Evolutionary conservation across 2,329 filamentous ascomycete genomes (phyloP).

Genomic region (Madurella fahalii): DNA sequence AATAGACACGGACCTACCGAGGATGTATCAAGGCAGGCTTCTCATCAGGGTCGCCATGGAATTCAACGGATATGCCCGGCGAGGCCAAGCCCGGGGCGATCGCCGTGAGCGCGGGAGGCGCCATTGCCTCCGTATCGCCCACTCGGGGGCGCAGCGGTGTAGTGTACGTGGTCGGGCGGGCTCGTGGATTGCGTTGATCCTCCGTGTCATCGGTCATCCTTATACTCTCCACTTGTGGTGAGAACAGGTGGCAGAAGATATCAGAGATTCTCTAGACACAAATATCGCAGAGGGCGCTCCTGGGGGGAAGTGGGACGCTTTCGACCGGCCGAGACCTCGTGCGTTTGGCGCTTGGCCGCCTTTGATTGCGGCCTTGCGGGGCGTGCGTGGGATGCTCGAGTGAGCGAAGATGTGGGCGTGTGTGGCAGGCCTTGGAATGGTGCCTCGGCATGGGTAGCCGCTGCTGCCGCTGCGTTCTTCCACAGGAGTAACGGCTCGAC

Average conservation of each 20-base stretch:
- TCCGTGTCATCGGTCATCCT: constrained; percentile 9
- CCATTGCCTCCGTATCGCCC: constrained; percentile 11
- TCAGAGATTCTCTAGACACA: no score
- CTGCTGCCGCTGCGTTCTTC: no score
- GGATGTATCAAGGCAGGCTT: constrained; percentile 35
- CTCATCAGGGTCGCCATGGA: constrained; percentile 29
- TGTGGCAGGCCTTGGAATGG: neutral
- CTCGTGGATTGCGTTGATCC: constrained; percentile 1
- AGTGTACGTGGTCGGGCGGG: constrained; percentile 9
- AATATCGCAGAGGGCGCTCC: neutral
- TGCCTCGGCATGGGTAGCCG: no score
- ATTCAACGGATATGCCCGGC: constrained; percentile 38
- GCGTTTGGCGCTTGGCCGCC: neutral
- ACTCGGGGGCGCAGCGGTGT: constrained; percentile 16
- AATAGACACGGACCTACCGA: constrained; percentile 37
- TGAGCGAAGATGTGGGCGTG: neutral
- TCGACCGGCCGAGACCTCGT: neutral
- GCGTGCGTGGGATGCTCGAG: neutral
- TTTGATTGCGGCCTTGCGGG: neutral
- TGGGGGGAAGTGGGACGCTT: neutral
- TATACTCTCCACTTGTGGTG: neutral
- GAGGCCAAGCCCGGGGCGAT: constrained; percentile 30
- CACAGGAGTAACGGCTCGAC: no score
- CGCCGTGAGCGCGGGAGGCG: constrained; percentile 7
- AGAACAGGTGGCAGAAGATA: no score